Base-by-base conservation (phyloP, 148 eudicot genomes). In the Vaccinium vitisidaea region DNA sequence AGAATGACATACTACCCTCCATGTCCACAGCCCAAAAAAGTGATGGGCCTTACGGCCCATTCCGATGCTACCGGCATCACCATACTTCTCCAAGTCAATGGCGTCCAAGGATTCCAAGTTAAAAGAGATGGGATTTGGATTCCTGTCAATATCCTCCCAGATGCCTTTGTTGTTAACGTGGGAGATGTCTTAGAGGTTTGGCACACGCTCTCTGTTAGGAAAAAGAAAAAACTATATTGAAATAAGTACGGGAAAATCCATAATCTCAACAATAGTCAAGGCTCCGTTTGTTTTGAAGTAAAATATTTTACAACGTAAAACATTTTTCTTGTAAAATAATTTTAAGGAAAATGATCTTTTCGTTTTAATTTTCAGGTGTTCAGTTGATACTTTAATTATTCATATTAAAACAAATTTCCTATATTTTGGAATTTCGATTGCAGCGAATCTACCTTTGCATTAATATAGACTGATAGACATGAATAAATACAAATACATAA, bases 1-100 rank as follows among this genome's bases (percentile, higher is more conserved):
- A 80, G 87, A 73, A 85, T 85, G 80, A 80, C 58, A 43, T 80
- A 85, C 78, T 85, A 85, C 58, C 87, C 87, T 55, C 84, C 79
- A 23, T 49, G 79, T n/a, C 79, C 79, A 5, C 55, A 76, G 13
- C 79, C 79, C 1, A 32, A 49, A 18, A 82, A 12, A 27, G 87
- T 74, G 21, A 43, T 85, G 70, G 87, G 87, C 6, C 73, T 80
- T 1, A 74, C 54, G 11, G 80, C 87, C 7, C 87, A 85, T 79
- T 73, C 87, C 0, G 87, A 85, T n/a, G 80, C 80, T 0, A 8
- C 80, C 7, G 75, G 74, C 21, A 43, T 85, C 46, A 85, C 87
- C 75, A 80, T 85, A 75, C 74, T 85, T 43, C 84, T 55, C 30
- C 86, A 85, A 56, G 73, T 80, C 48, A 85, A 70, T 30, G 83